Evolutionary conservation across 2,329 filamentous ascomycete species (phyloP).

Genomic region (Cordyceps cicadae): DNA sequence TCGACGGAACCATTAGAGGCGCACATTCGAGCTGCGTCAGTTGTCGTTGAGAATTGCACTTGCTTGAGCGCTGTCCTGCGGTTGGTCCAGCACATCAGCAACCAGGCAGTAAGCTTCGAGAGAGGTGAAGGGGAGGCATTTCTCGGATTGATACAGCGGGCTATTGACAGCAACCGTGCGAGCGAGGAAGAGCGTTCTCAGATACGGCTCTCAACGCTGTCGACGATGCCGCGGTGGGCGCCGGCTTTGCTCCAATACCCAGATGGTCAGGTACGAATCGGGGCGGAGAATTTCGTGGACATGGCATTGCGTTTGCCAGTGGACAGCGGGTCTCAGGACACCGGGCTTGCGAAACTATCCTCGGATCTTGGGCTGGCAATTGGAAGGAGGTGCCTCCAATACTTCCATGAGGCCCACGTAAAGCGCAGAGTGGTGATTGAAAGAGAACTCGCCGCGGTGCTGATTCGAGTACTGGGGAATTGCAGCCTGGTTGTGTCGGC

Average conservation of each 20-base stretch:
- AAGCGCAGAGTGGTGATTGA: slow-evolving; percentile 32
- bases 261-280: slow-evolving; percentile 33
- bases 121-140: slow-evolving; percentile 42
- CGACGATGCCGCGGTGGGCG: slow-evolving; percentile 37
- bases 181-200: slow-evolving; percentile 18
- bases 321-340: slow-evolving; percentile 18
- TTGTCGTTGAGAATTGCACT: slow-evolving; percentile 41
- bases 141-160: slow-evolving; percentile 33
- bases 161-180: slow-evolving; percentile 21
- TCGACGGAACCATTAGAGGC: slow-evolving; percentile 38
- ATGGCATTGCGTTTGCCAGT: slow-evolving; percentile 33
- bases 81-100: slow-evolving; percentile 35
- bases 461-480: slow-evolving; percentile 35
- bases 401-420: slow-evolving; percentile 40
- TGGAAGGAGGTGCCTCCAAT: slow-evolving; percentile 36
- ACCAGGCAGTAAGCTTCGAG: slow-evolving; percentile 36
- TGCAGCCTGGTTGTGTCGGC: slow-evolving; percentile 34
- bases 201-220: slow-evolving; percentile 18
- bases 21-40: slow-evolving; percentile 48
- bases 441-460: slow-evolving; percentile 31
- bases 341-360: neutral
- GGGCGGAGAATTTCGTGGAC: slow-evolving; percentile 36
- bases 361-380: slow-evolving; percentile 29
- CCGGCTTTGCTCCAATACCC: slow-evolving; percentile 42
- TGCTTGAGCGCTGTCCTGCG: slow-evolving; percentile 25